Conservation (phyloP, 2,329 filamentous ascomycete species). For the Teratosphaeria epicoccoides region DNA sequence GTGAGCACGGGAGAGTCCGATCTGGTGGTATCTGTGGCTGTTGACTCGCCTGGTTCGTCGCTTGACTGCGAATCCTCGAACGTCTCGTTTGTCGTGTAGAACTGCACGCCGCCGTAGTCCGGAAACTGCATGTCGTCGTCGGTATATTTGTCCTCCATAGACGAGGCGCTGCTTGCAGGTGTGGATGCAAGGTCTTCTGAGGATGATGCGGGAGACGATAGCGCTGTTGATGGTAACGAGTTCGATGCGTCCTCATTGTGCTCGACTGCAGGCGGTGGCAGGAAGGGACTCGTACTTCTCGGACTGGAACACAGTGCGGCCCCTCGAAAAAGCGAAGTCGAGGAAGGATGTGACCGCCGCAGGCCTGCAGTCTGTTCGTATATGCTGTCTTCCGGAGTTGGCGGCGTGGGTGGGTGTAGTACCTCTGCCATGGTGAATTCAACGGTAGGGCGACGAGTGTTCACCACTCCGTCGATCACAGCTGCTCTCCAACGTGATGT, state of each 20-base stretch:
- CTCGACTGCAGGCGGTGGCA: slow-evolving; percentile 1
- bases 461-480: not conserved
- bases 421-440: slow-evolving; percentile 34
- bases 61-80: slow-evolving; percentile 4
- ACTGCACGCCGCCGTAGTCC: slow-evolving; percentile 7
- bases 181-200: not conserved
- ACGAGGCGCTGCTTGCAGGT: slow-evolving; percentile 1
- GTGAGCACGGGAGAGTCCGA: slow-evolving; percentile 48
- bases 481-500: not conserved
- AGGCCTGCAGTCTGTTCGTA: slow-evolving; percentile 33
- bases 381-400: slow-evolving; percentile 32
- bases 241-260: slow-evolving; percentile 1
- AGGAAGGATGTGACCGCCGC: slow-evolving; percentile 32
- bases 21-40: slow-evolving; percentile 44
- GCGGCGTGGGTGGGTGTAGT: slow-evolving; percentile 24
- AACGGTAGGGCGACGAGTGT: not conserved
- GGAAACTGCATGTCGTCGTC: slow-evolving; percentile 7
- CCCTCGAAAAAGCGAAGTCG: slow-evolving; percentile 34
- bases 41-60: slow-evolving; percentile 10
- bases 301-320: slow-evolving; percentile 16
- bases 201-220: not conserved
- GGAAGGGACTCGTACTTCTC: slow-evolving; percentile 2
- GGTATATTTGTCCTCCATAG: not conserved
- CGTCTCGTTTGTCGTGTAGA: slow-evolving; percentile 1
- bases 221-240: not conserved